Base-by-base conservation (phyloP, 345 rosid genomes). In the Populus alba region DNA sequence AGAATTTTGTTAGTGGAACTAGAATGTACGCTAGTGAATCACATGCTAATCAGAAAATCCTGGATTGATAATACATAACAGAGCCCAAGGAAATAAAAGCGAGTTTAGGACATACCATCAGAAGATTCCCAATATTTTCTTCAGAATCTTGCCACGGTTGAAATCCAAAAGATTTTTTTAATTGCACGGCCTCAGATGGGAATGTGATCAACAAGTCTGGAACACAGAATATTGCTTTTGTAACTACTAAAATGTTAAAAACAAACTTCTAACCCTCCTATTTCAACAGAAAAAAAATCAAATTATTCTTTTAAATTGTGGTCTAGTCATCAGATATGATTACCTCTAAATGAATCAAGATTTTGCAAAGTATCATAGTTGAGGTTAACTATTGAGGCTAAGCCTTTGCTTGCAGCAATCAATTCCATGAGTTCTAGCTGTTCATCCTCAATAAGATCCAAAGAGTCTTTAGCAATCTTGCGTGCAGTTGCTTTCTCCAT, bases 391-490 rank as follows among this genome's bases (percentile, higher is more conserved):
- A 92, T 86, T 63, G 98, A 91, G 65, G 85, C 63, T 62, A 92
- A 79, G 75, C 97, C 97, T 87, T 91, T 94, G 88, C 88, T 92
- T 49, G 87, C 83, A 88, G 97, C 95, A 72, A 96, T 98, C 89
- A 94, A 85, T 71, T 97, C 99, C 99, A 97, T 94, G 85, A 97
- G 91, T 84, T 97, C 99, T 82, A 94, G 88, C 83, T 94, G 99
- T 77, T 97, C 98, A 90, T 97, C 99, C 85, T 97, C 99, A 69
- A 97, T 86, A 82, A 97, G 98, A 88, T 94, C 99, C 97, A 92
- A 90, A 68, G 99, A 90, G 79, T 97, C 99, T 81, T 92, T 97
- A 71, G 99, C 99, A 85, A 94, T 90, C 83, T 86, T 92, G 72
- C 98, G 95, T 55, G 99, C 98, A 84, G 98, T 91, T 71, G 99